Base-by-base conservation (phyloP, 106 monocot genomes). In the Apostasia ramifera region DNA sequence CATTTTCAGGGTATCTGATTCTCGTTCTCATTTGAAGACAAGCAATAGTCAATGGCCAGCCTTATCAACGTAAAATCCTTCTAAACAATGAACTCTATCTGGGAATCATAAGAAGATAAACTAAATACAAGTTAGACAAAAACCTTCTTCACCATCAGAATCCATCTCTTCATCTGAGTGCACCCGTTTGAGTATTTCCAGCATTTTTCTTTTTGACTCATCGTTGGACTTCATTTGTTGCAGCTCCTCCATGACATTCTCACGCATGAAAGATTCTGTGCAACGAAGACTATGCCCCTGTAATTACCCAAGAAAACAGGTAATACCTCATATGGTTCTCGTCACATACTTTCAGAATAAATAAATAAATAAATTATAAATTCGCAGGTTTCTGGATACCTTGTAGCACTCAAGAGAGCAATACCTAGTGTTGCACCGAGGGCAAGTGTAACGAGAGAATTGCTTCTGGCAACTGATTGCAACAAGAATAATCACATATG, bases 381-480 rank as follows among this genome's bases (percentile, higher is more conserved):
- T 8, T 50, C 12, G 6, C 26, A 49, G 48, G 8, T 55, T 45
- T 40, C 2, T 44, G 5, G 5, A 14, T 6, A 93, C 93, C 89
- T 89, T 89, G 87, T 97, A 97, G 75, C 97, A 97, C n/a, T 76
- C 71, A 70, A 97, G 84, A 4, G 97, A 97, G 68, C 97, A 97
- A 54, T 97, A 92, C 4, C 92, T 81, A 40, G 73, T 59, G 71
- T 92, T 97, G 82, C 97, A 97, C 43, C 92, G 70, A 54, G 97
- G 97, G 71, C 97, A 97, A 52, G 97, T 97, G 61, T 97, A 97
- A 79, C 83, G 89, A 1, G 92, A 80, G 53, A 89, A 97, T 63
- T 92, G 97, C 77, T 87, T 97, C 81, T 92, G 86, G 79, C 95
- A 97, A 59, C 95, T 95, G 70, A 11, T 47, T 43, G 61, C 66